Evolutionary conservation across 805 yeast species (phyloP).

Genomic region (Kuraishia capsulata): DNA sequence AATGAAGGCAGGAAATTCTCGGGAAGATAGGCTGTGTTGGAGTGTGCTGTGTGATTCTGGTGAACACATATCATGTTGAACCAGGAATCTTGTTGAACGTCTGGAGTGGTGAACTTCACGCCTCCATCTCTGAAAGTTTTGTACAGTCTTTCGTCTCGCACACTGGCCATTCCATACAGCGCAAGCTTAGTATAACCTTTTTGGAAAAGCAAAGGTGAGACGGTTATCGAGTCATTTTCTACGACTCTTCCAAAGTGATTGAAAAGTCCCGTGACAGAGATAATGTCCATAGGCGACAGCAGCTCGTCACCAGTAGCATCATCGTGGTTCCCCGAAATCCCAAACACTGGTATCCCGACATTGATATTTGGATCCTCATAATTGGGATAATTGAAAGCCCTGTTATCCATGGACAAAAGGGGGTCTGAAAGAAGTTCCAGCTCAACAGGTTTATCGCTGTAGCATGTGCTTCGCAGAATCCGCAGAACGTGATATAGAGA

Average conservation of each 20-base stretch:
- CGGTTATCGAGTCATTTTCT: slow-evolving; percentile 64
- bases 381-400: slow-evolving; percentile 61
- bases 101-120: slow-evolving; percentile 72
- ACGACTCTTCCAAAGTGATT: slow-evolving; percentile 84
- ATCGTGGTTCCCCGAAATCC: slow-evolving; percentile 93
- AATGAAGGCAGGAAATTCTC: slow-evolving; percentile 77
- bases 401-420: slow-evolving; percentile 43
- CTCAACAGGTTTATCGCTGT: slow-evolving; percentile 85
- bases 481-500: slow-evolving; percentile 77
- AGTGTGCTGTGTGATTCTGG: slow-evolving; percentile 81
- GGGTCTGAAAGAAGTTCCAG: slow-evolving; percentile 80
- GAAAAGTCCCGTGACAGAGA: slow-evolving; percentile 72
- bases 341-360: slow-evolving; percentile 83
- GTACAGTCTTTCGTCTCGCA: slow-evolving; percentile 81
- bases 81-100: slow-evolving; percentile 52
- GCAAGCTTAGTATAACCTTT: slow-evolving; percentile 82
- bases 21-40: slow-evolving; percentile 76
- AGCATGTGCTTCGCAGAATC: slow-evolving; percentile 58
- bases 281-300: slow-evolving; percentile 77
- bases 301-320: slow-evolving; percentile 86
- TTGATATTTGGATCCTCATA: slow-evolving; percentile 89
- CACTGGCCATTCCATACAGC: slow-evolving; percentile 79
- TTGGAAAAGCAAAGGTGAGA: slow-evolving; percentile 70
- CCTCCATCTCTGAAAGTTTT: slow-evolving; percentile 74
- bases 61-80: slow-evolving; percentile 82